phyloP scores from a whole-genome alignment of 768 basidiomycete species.

The Pleurotus citrinopileatus region DNA sequence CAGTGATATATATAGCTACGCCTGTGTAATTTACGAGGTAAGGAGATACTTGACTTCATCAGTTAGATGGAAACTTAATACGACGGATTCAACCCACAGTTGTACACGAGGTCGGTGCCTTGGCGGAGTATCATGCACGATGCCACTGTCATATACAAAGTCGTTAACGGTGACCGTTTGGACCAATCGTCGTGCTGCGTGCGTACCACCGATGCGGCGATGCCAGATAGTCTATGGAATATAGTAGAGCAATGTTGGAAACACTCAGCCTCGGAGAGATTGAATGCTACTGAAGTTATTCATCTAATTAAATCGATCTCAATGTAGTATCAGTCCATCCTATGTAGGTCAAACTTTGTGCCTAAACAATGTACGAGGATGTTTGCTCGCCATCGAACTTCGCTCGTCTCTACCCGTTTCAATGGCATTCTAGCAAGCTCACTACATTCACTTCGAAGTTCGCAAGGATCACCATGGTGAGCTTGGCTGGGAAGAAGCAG shows the following conservation, averaged over 20 bases:
- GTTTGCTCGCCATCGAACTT: too few relatives aligned
- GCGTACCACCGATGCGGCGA: background rate
- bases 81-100: background rate
- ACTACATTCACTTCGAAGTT: too few relatives aligned
- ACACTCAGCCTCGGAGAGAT: background rate
- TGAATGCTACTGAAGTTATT: conserved; percentile 7
- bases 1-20: conserved; percentile 27
- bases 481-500: too few relatives aligned
- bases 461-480: too few relatives aligned
- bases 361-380: too few relatives aligned
- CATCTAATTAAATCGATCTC: too few relatives aligned
- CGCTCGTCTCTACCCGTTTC: too few relatives aligned
- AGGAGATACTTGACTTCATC: background rate
- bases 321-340: too few relatives aligned
- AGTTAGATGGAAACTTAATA: background rate
- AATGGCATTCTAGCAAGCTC: too few relatives aligned
- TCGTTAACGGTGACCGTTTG: background rate
- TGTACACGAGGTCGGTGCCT: conserved; percentile 1
- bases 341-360: too few relatives aligned
- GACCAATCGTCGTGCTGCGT: too few relatives aligned
- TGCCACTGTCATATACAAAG: background rate
- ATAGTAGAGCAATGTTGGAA: conserved; percentile 8
- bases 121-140: background rate
- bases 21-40: conserved; percentile 24
- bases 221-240: conserved; percentile 8